A percentile compares a stretch with the other conserved stretches of the same genome.
These are phyloP conservation scores for Nematodospora valgi DNA, from an alignment of 805 yeast genomes.

Conservation along the genomic window DNA sequence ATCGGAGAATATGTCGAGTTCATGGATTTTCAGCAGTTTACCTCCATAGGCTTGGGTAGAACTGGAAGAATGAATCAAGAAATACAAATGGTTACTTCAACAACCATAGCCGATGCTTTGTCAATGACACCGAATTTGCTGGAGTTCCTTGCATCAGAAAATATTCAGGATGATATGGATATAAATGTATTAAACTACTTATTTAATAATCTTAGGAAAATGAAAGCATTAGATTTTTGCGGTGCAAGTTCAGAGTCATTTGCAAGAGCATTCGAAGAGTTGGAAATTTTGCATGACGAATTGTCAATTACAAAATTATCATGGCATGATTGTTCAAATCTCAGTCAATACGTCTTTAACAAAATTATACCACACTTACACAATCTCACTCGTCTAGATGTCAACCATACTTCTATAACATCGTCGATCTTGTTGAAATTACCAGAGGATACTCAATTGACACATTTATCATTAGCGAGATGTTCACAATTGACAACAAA, in stretches of 20 bases:
- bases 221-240: constrained; percentile 80
- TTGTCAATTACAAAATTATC: constrained; percentile 48
- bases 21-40: constrained; percentile 84
- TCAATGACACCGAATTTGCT: constrained; percentile 60
- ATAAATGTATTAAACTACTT: constrained; percentile 50
- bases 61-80: constrained; percentile 87
- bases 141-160: constrained; percentile 82
- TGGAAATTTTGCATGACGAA: constrained; percentile 22
- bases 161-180: constrained; percentile 79
- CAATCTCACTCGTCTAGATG: constrained; percentile 63
- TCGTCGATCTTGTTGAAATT: constrained; percentile 56
- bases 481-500: constrained; percentile 65
- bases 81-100: constrained; percentile 82
- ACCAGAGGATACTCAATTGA: constrained; percentile 55
- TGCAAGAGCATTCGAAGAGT: constrained; percentile 51
- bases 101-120: constrained; percentile 65
- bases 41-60: constrained; percentile 85
- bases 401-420: constrained; percentile 76
- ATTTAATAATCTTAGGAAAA: constrained; percentile 50
- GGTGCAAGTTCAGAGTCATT: constrained; percentile 74
- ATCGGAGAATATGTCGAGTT: constrained; percentile 65
- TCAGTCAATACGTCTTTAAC: constrained; percentile 54
- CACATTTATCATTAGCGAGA: constrained; percentile 65
- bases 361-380: constrained; percentile 56
- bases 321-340: constrained; percentile 84